These are phyloP conservation scores for Amphirosellinia nigrospora DNA, from an alignment of 495 filamentous ascomycete species.

Conservation along the genomic window DNA sequence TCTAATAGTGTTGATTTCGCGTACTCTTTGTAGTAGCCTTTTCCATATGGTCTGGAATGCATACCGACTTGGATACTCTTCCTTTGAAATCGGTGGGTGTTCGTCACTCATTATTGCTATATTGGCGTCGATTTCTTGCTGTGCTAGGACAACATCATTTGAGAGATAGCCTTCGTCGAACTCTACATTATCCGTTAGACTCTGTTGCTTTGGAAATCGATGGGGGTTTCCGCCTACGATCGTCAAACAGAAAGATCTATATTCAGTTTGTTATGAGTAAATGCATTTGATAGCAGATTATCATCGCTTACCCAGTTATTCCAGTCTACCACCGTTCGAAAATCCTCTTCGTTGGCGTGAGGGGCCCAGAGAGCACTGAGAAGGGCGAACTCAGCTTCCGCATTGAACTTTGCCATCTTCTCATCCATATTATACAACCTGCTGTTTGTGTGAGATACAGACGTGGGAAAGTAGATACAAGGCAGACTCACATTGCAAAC, in stretches of 20 bases:
- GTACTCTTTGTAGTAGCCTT: constrained; percentile 1
- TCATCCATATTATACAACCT: constrained; percentile 14
- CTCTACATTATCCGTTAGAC: too few species aligned
- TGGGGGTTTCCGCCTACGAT: background rate
- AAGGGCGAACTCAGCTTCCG: background rate
- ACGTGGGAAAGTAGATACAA: background rate
- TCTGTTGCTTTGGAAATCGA: too few species aligned
- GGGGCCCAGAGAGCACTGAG: constrained; percentile 12
- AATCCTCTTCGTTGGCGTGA: constrained; percentile 2
- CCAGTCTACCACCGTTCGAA: constrained; percentile 19
- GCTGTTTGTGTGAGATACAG: background rate
- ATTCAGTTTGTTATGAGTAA: too few species aligned
- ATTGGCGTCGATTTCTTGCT: background rate
- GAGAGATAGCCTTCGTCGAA: constrained; percentile 11
- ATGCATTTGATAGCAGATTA: too few species aligned
- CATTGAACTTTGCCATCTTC: background rate
- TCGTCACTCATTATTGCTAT: background rate
- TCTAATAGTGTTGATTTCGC: background rate
- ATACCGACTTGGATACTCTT: background rate
- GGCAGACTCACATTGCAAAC: background rate
- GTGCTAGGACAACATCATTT: background rate
- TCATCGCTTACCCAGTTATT: constrained; percentile 22
- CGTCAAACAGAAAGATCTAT: too few species aligned
- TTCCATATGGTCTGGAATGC: constrained; percentile 7
- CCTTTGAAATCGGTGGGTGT: fast-evolving